Conservation (phyloP, 1,284 basidiomycete species). For the Ganoderma resinaceum region DNA sequence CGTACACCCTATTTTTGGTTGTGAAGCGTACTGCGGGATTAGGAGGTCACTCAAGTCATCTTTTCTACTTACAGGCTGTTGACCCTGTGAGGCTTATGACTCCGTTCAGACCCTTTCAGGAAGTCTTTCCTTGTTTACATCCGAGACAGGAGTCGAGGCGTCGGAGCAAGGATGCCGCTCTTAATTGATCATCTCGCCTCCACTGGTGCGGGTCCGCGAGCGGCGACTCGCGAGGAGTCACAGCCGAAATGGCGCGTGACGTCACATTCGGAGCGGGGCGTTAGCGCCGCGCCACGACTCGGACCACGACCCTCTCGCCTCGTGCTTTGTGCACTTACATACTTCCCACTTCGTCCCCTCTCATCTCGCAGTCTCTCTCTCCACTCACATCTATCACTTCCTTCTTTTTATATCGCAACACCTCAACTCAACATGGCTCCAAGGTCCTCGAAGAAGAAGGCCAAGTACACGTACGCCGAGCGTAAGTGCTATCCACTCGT, state of each 20-base stretch:
- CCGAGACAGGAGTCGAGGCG: not conserved
- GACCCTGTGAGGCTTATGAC: not conserved
- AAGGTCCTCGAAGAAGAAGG: conserved; percentile 42
- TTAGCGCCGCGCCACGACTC: not conserved
- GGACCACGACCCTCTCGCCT: not conserved
- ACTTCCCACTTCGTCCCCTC: not conserved
- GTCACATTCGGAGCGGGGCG: not conserved
- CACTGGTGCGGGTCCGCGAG: not conserved
- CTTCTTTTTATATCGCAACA: not conserved
- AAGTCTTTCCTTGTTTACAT: not conserved
- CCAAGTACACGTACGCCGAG: conserved; percentile 52
- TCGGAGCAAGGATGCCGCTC: not conserved
- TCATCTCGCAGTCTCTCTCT: not conserved
- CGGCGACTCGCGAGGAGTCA: not conserved
- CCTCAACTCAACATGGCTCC: conserved; percentile 28
- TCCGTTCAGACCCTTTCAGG: not conserved
- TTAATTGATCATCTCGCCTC: not conserved
- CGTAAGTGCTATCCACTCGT: conserved; percentile 44
- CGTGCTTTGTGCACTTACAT: not conserved
- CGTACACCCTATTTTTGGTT: not conserved
- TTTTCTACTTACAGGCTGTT: not conserved
- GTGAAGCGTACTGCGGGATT: not conserved
- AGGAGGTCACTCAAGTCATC: not conserved
- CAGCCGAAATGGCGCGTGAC: not conserved
- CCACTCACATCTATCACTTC: not conserved